These are phyloP conservation scores for Neocatenulostroma microsporum DNA, from an alignment of 2,329 filamentous ascomycete genomes.

Conservation along the genomic window DNA sequence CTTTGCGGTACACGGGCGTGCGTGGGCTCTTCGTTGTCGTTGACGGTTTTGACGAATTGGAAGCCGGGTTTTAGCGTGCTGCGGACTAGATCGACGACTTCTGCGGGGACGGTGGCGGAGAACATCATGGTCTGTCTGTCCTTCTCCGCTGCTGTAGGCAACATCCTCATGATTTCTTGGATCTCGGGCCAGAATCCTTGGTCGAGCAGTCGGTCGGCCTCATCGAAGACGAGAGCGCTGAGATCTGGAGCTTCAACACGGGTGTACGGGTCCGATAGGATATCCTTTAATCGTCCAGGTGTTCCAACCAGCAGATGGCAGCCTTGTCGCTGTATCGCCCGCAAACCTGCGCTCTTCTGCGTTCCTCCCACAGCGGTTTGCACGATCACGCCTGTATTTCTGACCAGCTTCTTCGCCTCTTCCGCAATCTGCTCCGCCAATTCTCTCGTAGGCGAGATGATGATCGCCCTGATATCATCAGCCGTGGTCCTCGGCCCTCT, in stretches of 20 bases:
- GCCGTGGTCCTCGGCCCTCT: slow-evolving; percentile 43
- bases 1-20: slow-evolving; percentile 79
- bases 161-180: slow-evolving; percentile 37
- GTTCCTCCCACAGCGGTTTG: slow-evolving; percentile 88
- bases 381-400: slow-evolving; percentile 58
- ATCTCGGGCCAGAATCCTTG: slow-evolving; percentile 46
- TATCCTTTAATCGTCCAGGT: slow-evolving; percentile 77
- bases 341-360: slow-evolving; percentile 61
- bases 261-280: slow-evolving; percentile 58
- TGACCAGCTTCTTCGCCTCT: slow-evolving; percentile 64
- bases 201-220: slow-evolving; percentile 61
- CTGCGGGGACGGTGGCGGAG: slow-evolving; percentile 81
- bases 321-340: slow-evolving; percentile 60
- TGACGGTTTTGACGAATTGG: slow-evolving; percentile 84
- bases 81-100: slow-evolving; percentile 73
- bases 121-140: slow-evolving; percentile 88
- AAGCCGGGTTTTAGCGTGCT: slow-evolving; percentile 73
- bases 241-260: slow-evolving; percentile 58
- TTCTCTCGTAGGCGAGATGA: slow-evolving; percentile 57
- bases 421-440: slow-evolving; percentile 57
- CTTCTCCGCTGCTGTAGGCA: slow-evolving; percentile 57
- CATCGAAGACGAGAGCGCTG: slow-evolving; percentile 55
- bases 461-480: slow-evolving; percentile 51
- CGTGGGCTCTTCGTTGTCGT: slow-evolving; percentile 71
- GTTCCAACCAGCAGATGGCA: slow-evolving; percentile 89